Evolutionary conservation across 192 early-diverging fungal genomes (phyloP), one percentile per base, ranked within the genome.

Genomic region (Jimgerdemannia flammicorona): DNA sequence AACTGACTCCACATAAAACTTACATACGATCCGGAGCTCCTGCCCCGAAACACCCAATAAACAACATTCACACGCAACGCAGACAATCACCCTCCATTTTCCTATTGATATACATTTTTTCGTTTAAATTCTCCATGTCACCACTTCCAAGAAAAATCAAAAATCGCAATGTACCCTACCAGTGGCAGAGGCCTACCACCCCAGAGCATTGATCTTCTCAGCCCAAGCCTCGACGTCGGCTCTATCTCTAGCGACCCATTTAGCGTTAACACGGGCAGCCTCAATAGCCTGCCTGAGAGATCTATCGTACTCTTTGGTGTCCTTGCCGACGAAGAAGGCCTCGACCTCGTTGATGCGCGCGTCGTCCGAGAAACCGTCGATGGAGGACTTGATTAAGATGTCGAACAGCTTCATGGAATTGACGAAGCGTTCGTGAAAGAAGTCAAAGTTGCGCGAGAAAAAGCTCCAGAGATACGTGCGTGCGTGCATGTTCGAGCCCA

Each of bases 221-320:
- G 49, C 67, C 84, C 84, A 85, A 18, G 75, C 71, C 67, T 90
- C 85, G 43, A 92, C 78, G 73, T 92, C 90, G 65, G 85, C 81
- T 39, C 84, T 84, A 80, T 87, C 88, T 74, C 82, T 83, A 29
- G 75, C 17, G 66, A 85, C 74, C 88, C 88, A 89, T 66, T 86
- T 81, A 54, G 86, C 83, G 77, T 90, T 89, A 44, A 87, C 83
- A 43, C 89, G 83, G 73, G 90, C 86, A 67, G 84, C 85, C 78
- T 95, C 93, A 63, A 95, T 77, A 42, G 87, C 87, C 86, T 95
- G 93, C 66, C 89, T 87, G 66, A 95, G 77, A 17, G 92, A 86
- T 64, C 90, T 86, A 14, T 82, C 82, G 74, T 90, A 91, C 54
- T 90, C 90, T 67, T 85, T 77, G 40, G 86, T 86, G 44, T 90